phyloP scores from a whole-genome alignment of 2,329 filamentous ascomycete genomes.

The Emmonsia crescens region DNA sequence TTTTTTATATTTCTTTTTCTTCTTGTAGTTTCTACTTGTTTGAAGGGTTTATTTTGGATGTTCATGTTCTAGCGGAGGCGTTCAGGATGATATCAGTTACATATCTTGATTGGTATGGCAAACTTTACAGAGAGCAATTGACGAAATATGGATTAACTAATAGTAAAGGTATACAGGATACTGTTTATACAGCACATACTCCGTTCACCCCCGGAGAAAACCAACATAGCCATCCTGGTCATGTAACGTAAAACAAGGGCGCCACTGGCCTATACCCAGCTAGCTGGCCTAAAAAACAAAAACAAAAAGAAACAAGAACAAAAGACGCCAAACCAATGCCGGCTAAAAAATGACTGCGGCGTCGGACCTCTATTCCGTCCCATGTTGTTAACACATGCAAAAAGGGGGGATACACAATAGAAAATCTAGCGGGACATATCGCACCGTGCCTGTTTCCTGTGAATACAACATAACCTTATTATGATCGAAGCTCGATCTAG shows the following conservation, averaged over 20 bases:
- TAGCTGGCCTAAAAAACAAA: background rate
- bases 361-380: background rate
- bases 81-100: background rate
- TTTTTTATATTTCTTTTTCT: background rate
- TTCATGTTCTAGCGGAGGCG: conserved; percentile 1
- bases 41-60: background rate
- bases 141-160: background rate
- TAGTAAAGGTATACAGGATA: background rate
- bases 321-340: background rate
- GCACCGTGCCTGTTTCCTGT: background rate
- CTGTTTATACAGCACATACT: background rate
- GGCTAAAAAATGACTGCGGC: background rate
- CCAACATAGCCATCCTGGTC: background rate
- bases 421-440: background rate
- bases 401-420: background rate
- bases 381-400: background rate
- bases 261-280: background rate
- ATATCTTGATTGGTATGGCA: background rate
- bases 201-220: background rate
- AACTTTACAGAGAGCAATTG: background rate
- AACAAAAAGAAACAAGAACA: background rate
- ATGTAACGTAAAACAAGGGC: background rate
- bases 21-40: background rate
- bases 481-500: background rate
- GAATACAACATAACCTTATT: background rate